Percentiles rank a stretch among this genome's conserved stretches.
Conservation (phyloP, 441 rosid genomes). For the Melastoma candidum region DNA sequence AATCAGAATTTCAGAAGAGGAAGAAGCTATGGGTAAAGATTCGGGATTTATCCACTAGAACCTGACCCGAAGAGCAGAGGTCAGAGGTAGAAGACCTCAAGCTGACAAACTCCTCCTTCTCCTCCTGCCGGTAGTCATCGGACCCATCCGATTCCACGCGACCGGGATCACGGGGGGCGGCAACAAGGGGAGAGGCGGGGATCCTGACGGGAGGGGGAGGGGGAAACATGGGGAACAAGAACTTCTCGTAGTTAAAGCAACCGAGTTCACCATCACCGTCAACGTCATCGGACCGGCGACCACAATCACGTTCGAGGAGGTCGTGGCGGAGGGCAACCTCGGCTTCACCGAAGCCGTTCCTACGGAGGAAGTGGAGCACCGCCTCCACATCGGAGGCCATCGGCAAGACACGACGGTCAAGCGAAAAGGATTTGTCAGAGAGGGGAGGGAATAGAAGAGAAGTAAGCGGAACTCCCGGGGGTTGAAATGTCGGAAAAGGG, state of each 20-base stretch:
- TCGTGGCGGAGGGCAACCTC: slow-evolving; percentile 41
- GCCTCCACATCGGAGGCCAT: slow-evolving; percentile 47
- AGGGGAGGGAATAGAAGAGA: no score
- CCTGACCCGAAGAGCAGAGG: slow-evolving; percentile 53
- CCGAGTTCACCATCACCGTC: slow-evolving; percentile 61
- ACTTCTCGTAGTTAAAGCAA: slow-evolving; percentile 78
- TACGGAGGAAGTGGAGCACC: slow-evolving; percentile 55
- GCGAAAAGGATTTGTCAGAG: no score
- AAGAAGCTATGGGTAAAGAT: background rate
- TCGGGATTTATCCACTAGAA: background rate
- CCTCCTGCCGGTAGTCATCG: slow-evolving; percentile 12
- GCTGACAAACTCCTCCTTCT: slow-evolving; percentile 78
- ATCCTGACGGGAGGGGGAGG: slow-evolving; percentile 70
- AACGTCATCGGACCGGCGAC: slow-evolving; percentile 25
- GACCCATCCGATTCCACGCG: no score
- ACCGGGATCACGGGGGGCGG: background rate
- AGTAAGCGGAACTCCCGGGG: no score
- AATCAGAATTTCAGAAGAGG: slow-evolving; percentile 1
- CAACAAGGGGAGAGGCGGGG: slow-evolving; percentile 8
- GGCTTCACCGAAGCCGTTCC: slow-evolving; percentile 53
- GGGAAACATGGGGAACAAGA: slow-evolving; percentile 49
- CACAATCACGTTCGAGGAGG: no score
- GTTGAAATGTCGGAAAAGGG: no score
- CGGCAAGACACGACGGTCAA: background rate
- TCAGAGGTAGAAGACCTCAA: slow-evolving; percentile 71